Conservation (phyloP, 768 basidiomycete species). For the Phylloporus sp. region DNA sequence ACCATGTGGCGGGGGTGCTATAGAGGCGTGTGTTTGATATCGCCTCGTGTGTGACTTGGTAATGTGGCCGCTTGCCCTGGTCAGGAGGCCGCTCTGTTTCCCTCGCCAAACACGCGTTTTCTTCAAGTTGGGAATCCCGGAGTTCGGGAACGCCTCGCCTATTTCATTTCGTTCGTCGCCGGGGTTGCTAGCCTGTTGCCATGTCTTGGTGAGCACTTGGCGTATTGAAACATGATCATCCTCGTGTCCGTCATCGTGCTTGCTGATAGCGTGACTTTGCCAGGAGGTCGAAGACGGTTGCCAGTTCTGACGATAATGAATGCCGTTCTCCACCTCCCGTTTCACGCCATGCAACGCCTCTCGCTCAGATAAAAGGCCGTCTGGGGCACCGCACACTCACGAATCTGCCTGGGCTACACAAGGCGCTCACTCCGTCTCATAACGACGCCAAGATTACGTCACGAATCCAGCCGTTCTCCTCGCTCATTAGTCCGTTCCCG, state of each 20-base stretch:
- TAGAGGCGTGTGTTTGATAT: conserved; percentile 17
- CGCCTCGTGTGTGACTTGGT: conserved; percentile 18
- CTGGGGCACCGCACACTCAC: neutral
- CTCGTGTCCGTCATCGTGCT: conserved; percentile 11
- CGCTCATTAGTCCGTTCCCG: neutral
- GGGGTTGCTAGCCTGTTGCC: conserved; percentile 1
- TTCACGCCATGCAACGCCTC: neutral
- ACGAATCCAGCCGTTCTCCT: neutral
- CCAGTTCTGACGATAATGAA: conserved; percentile 1
- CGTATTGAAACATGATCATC: too few species aligned
- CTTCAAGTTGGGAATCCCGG: neutral
- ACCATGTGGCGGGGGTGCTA: conserved; percentile 27
- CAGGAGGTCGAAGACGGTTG: too few species aligned
- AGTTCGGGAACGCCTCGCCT: conserved; percentile 13
- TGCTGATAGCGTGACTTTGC: conserved; percentile 9
- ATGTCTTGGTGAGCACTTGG: conserved; percentile 5
- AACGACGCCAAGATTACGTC: conserved; percentile 12
- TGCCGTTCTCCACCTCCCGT: conserved; percentile 3
- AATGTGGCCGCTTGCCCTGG: neutral
- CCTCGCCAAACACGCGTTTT: conserved; percentile 22
- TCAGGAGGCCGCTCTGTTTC: conserved; percentile 9
- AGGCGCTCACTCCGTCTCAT: neutral
- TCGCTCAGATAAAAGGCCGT: conserved; percentile 20
- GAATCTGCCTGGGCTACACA: neutral
- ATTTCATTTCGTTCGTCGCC: conserved; percentile 17